Conservation (phyloP, 768 basidiomycete species). For the Pisolithus marmoratus region DNA sequence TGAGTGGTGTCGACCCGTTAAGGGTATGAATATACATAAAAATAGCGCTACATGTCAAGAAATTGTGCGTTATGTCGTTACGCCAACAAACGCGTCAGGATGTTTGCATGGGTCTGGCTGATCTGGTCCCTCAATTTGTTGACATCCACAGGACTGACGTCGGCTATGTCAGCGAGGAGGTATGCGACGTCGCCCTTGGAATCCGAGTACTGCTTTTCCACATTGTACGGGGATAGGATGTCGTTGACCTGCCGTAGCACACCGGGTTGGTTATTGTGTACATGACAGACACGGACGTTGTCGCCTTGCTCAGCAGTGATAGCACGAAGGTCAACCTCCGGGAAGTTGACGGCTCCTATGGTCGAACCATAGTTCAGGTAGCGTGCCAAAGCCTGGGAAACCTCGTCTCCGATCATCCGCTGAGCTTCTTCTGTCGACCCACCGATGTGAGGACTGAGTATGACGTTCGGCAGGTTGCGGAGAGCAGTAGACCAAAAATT, state of each 20-base stretch:
- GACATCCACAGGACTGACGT: constrained; percentile 78
- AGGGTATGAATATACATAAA: background rate
- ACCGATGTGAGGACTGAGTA: constrained; percentile 97
- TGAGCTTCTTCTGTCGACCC: constrained; percentile 99
- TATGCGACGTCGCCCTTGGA: constrained; percentile 92
- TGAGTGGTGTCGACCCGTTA: constrained; percentile 37
- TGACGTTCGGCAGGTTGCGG: constrained; percentile 77
- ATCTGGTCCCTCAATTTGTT: constrained; percentile 74
- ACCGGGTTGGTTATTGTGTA: constrained; percentile 93
- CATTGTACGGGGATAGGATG: constrained; percentile 89
- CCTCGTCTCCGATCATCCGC: constrained; percentile 94
- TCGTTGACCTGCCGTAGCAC: constrained; percentile 95
- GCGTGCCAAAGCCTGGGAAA: constrained; percentile 74
- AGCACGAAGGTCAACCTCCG: constrained; percentile 93
- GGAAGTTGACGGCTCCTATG: constrained; percentile 95
- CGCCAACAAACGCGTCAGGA: constrained; percentile 82
- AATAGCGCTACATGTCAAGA: background rate
- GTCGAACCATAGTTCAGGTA: constrained; percentile 93
- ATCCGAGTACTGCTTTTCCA: constrained; percentile 99
- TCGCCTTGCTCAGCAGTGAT: constrained; percentile 79
- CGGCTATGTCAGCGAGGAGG: constrained; percentile 93
- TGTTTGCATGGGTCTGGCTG: constrained; percentile 75
- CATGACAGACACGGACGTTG: constrained; percentile 87
- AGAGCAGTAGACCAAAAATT: constrained; percentile 81
- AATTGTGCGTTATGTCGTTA: constrained; percentile 21